These are phyloP conservation scores for Corylus americana DNA, from an alignment of 306 rosid genomes.

Conservation along the genomic window DNA sequence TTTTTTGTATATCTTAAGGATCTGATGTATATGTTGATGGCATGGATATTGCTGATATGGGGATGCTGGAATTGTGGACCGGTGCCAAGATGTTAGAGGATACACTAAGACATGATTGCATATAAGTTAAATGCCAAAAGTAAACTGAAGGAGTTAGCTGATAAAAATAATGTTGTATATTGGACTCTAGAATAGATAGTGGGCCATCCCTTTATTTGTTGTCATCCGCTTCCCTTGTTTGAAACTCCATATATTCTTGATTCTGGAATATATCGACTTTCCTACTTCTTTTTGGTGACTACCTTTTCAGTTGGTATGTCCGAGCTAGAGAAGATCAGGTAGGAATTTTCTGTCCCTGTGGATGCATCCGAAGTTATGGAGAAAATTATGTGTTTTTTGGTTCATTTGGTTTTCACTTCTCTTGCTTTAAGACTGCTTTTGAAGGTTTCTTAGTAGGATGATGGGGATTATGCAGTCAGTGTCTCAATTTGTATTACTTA, in stretches of 20 bases:
- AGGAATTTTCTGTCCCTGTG: background rate
- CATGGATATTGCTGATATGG: background rate
- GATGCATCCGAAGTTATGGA: background rate
- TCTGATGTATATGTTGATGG: background rate
- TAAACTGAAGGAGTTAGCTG: background rate
- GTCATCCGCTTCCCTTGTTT: slow-evolving; percentile 7
- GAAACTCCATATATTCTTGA: background rate
- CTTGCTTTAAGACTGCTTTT: background rate
- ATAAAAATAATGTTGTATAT: background rate
- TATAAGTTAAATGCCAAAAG: background rate
- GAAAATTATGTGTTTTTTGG: background rate
- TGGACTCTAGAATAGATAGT: background rate
- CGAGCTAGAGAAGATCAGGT: background rate
- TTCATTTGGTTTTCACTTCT: slow-evolving; percentile 7
- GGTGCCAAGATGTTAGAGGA: background rate
- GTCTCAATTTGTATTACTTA: background rate
- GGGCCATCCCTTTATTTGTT: background rate
- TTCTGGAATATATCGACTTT: background rate
- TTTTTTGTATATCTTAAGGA: background rate
- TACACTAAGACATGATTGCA: background rate
- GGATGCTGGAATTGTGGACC: too few species aligned
- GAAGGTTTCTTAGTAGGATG: background rate
- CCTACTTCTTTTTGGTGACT: background rate
- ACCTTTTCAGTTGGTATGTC: background rate
- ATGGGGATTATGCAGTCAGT: background rate